Base-by-base conservation (phyloP, 352 stramenopile genomes). In the Phytophthora tubulina region DNA sequence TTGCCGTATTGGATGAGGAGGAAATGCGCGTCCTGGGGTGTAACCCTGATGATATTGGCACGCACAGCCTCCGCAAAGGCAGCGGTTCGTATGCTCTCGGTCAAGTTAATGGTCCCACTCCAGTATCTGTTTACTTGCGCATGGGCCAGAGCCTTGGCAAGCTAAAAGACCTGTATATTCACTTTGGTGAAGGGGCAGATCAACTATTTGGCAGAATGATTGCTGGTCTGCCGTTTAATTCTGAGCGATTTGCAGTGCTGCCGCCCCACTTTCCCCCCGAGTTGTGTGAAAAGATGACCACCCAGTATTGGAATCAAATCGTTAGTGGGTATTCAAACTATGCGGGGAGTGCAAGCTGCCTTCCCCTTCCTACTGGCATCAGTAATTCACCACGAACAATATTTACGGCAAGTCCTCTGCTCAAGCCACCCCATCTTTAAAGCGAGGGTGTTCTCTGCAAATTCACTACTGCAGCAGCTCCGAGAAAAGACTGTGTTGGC, bases 121-220 rank as follows among this genome's bases (percentile, higher is more conserved):
- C 42, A 30, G 42, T 49, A 15, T 21, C 42, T 9, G 42, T 49
- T 3, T 49, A 49, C 13, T 15, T 49, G n/a, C 42, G 42, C 42
- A 49, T 49, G 42, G 42, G 42, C 42, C 42, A 49, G n/a, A 49
- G n/a, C 9, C 42, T 49, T 49, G 42, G 14, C 13, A 49, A 49
- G 15, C 15, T 49, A 2, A 49, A 49, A 49, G 42, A 49, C 42
- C 13, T 11, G n/a, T 30, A 49, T 30, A 49, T 49, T 30, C 42
- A 49, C n/a, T 49, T 49, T 15, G 13, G 42, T n/a, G n/a, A n/a
- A n/a, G n/a, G n/a, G n/a, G n/a, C n/a, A n/a, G n/a, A n/a, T n/a
- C n/a, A n/a, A n/a, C n/a, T n/a, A n/a, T n/a, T n/a, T n/a, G n/a
- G n/a, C 36, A 41, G 36, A 6, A 41, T 41, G 36, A 52, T 52